Conservation (phyloP, 192 early-diverging fungal species). For the Geranomyces variabilis region DNA sequence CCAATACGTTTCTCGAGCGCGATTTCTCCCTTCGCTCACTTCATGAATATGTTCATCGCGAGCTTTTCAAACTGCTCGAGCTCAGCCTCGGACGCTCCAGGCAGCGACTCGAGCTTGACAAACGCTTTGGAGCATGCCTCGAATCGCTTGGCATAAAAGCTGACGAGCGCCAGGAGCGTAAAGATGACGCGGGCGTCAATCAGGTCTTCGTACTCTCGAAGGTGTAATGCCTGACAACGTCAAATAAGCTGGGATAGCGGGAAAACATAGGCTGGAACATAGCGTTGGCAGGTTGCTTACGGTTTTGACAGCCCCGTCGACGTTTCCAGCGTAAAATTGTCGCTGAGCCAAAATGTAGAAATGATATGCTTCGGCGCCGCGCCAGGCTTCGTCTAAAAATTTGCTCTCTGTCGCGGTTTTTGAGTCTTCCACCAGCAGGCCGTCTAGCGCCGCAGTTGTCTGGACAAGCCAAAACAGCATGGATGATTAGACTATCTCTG, state of each 20-base stretch:
- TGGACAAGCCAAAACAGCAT: constrained; percentile 17
- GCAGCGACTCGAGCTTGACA: constrained; percentile 53
- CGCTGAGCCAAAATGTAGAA: constrained; percentile 59
- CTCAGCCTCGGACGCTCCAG: constrained; percentile 38
- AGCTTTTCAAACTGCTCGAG: constrained; percentile 48
- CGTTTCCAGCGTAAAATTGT: constrained; percentile 59
- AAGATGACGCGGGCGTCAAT: constrained; percentile 50
- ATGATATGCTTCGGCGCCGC: constrained; percentile 65
- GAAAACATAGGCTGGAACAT: not conserved
- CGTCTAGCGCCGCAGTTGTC: constrained; percentile 50
- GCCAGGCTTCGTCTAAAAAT: constrained; percentile 58
- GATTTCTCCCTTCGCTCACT: too few species aligned
- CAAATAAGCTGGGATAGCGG: too few species aligned
- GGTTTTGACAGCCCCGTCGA: constrained; percentile 50
- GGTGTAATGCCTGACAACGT: constrained; percentile 48
- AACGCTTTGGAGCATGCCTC: constrained; percentile 57
- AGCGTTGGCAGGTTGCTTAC: constrained; percentile 26
- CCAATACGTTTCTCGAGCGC: too few species aligned
- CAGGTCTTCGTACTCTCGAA: constrained; percentile 60
- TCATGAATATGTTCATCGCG: constrained; percentile 58
- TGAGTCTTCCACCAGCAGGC: constrained; percentile 49
- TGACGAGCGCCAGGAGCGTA: constrained; percentile 51
- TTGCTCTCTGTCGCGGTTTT: constrained; percentile 39
- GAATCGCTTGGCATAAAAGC: constrained; percentile 53
- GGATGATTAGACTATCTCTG: not conserved